Evolutionary conservation across 2,329 filamentous ascomycete genomes (phyloP).

Genomic region (Ceratocystis alfenasii): DNA sequence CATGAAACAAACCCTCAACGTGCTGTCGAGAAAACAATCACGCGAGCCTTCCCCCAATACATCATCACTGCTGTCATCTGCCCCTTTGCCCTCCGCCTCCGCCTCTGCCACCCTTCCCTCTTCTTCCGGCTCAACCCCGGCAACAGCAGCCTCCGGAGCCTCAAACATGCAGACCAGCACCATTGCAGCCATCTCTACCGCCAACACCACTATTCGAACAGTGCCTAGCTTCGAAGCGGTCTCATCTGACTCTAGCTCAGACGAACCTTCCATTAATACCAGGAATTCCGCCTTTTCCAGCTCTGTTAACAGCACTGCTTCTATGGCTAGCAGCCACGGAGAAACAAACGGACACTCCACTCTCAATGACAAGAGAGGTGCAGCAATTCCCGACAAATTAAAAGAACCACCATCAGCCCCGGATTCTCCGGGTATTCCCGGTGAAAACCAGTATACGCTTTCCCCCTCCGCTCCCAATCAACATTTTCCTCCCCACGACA

Average conservation of each 20-base stretch:
- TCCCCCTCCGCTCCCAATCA: conserved; percentile 1
- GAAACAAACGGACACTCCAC: conserved; percentile 24
- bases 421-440: background rate
- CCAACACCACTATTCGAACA: conserved; percentile 41
- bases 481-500: background rate
- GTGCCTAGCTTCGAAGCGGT: conserved; percentile 44
- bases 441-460: conserved; percentile 1
- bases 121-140: conserved; percentile 9
- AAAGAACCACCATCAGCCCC: conserved; percentile 7
- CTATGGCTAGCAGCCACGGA: conserved; percentile 31
- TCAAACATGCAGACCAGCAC: conserved; percentile 26
- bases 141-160: conserved; percentile 25
- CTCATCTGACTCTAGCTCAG: conserved; percentile 36
- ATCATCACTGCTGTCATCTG: conserved; percentile 25
- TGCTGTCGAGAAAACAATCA: conserved; percentile 26
- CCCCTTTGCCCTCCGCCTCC: conserved; percentile 25
- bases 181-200: conserved; percentile 11
- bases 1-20: conserved; percentile 30
- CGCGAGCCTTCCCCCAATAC: conserved; percentile 23
- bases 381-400: background rate
- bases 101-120: conserved; percentile 4
- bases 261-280: conserved; percentile 27
- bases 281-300: conserved; percentile 44
- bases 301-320: conserved; percentile 43
- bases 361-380: background rate